Evolutionary conservation across 495 filamentous ascomycete genomes (phyloP).

Genomic region (Tricharina praecox): DNA sequence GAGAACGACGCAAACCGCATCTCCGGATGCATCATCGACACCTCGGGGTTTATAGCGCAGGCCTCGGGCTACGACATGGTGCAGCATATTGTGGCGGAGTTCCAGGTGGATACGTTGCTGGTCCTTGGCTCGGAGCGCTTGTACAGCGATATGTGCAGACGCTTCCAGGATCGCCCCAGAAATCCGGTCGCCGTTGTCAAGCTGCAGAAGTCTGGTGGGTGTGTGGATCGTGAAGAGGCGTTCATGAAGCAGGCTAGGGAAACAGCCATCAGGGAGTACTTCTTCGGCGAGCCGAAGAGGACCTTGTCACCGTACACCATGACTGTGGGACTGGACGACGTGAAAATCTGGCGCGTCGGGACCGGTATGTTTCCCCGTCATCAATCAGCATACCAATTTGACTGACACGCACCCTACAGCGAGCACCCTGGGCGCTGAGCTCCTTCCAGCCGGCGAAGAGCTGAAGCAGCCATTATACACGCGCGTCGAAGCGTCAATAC

Average conservation of each 20-base stretch:
- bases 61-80: conserved; percentile 57
- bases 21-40: conserved; percentile 74
- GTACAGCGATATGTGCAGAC: conserved; percentile 56
- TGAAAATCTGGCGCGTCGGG: conserved; percentile 50
- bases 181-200: conserved; percentile 57
- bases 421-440: conserved; percentile 20
- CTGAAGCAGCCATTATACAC: conserved; percentile 36
- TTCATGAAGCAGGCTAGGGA: conserved; percentile 58
- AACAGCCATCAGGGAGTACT: conserved; percentile 72
- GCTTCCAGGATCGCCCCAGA: conserved; percentile 46
- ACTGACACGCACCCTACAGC: too few species aligned
- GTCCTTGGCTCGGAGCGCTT: conserved; percentile 73
- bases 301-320: conserved; percentile 75
- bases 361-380: conserved; percentile 31
- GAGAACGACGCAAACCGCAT: conserved; percentile 42
- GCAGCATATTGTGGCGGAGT: conserved; percentile 71
- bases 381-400: conserved; percentile 13
- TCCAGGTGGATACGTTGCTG: conserved; percentile 65
- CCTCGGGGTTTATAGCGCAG: conserved; percentile 48
- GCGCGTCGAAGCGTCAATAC: conserved; percentile 38
- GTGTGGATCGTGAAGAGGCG: conserved; percentile 57
- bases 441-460: conserved; percentile 27
- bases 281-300: conserved; percentile 64
- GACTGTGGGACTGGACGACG: conserved; percentile 52
- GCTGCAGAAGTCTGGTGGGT: conserved; percentile 75